These are phyloP conservation scores for Acrocalymma vagum DNA, from an alignment of 2,329 filamentous ascomycete species.

Conservation along the genomic window DNA sequence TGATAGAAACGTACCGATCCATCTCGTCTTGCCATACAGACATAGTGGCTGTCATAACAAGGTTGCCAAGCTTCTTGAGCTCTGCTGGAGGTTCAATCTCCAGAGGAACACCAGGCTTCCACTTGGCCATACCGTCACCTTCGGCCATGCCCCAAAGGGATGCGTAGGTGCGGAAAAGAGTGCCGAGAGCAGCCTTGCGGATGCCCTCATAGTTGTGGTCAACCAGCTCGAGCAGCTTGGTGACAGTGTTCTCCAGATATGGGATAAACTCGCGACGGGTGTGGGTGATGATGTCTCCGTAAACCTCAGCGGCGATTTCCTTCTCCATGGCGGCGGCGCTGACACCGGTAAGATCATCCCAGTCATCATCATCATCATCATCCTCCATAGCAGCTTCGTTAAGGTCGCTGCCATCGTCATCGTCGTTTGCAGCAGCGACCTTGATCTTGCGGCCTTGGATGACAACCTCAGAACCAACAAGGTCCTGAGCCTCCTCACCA, in stretches of 20 bases:
- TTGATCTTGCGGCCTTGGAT: conserved; percentile 87
- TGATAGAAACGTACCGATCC: conserved; percentile 78
- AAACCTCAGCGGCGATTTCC: conserved; percentile 94
- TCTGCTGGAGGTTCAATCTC: conserved; percentile 81
- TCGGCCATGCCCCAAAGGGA: conserved; percentile 90
- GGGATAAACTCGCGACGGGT: conserved; percentile 81
- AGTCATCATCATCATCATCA: conserved; percentile 81
- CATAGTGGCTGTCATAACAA: conserved; percentile 85
- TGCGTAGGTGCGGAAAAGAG: conserved; percentile 91
- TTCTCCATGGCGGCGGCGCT: conserved; percentile 94
- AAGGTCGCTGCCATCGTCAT: conserved; percentile 70
- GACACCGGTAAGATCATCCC: conserved; percentile 83
- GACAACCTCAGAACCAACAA: conserved; percentile 78
- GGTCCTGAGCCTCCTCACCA: conserved; percentile 75
- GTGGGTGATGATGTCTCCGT: conserved; percentile 90
- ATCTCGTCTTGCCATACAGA: conserved; percentile 88
- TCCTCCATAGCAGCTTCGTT: conserved; percentile 64
- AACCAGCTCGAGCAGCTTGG: conserved; percentile 79
- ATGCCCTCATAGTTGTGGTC: conserved; percentile 94
- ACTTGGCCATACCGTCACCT: conserved; percentile 79
- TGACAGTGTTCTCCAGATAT: conserved; percentile 89
- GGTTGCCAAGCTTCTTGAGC: conserved; percentile 83
- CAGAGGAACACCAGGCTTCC: conserved; percentile 86
- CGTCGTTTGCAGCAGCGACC: conserved; percentile 69
- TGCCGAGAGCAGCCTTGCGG: conserved; percentile 89